Conservation (phyloP, 2,329 filamentous ascomycete species). For the Epichloe gansuensis region DNA sequence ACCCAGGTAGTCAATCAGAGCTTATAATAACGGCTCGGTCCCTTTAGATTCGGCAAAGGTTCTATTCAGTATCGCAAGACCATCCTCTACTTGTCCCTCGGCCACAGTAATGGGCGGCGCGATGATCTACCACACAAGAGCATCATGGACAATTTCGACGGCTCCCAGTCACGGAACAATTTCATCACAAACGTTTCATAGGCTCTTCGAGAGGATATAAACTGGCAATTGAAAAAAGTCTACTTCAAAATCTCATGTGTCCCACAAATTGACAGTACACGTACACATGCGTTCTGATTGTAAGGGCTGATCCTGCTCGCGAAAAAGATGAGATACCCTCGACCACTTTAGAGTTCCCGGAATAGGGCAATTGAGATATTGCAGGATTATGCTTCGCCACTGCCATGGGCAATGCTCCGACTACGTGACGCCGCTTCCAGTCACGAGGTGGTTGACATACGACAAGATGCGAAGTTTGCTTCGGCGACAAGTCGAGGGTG, state of each 20-base stretch:
- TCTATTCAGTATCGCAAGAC: too few species aligned
- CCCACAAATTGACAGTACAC: background rate
- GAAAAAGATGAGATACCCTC: conserved; percentile 12
- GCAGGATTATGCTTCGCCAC: conserved; percentile 26
- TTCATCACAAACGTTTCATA: conserved; percentile 13
- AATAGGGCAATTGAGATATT: conserved; percentile 16
- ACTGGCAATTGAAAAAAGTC: background rate
- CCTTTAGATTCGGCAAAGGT: too few species aligned
- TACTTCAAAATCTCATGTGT: background rate
- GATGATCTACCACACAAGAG: too few species aligned
- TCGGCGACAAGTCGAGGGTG: conserved; percentile 18
- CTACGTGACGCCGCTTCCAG: conserved; percentile 24
- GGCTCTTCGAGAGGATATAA: conserved; percentile 20
- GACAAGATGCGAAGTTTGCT: conserved; percentile 20
- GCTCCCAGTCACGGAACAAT: too few species aligned
- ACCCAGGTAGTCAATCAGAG: too few species aligned
- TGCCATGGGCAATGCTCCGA: conserved; percentile 17
- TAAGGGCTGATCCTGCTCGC: conserved; percentile 13
- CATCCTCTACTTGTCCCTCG: too few species aligned
- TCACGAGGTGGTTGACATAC: conserved; percentile 26
- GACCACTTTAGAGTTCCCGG: conserved; percentile 16
- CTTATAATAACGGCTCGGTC: too few species aligned
- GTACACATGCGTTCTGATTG: conserved; percentile 8
- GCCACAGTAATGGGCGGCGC: too few species aligned
- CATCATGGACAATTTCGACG: too few species aligned